Conservation (phyloP, 139 green algal species). For the Edaphochlamys debaryana region DNA sequence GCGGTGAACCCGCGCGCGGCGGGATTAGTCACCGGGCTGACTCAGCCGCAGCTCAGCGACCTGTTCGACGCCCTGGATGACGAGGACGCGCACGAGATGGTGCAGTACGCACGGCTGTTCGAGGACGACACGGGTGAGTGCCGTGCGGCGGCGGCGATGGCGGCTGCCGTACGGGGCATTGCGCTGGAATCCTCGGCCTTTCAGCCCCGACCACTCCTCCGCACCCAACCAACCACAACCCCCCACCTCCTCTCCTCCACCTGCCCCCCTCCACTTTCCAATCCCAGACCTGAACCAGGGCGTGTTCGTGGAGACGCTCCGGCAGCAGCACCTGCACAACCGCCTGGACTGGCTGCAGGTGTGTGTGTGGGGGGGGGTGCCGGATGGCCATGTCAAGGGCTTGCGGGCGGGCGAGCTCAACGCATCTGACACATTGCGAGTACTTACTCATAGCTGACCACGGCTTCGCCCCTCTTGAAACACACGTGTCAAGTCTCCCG, state of each 20-base stretch:
- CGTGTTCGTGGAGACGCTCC: conserved; percentile 48
- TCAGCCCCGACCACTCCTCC: no score
- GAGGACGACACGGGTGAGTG: conserved; percentile 40
- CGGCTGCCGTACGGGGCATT: background rate
- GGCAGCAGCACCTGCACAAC: conserved; percentile 52
- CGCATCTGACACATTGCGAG: no score
- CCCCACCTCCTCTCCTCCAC: no score
- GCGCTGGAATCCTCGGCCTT: background rate
- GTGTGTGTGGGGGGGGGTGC: background rate
- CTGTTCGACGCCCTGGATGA: conserved; percentile 58
- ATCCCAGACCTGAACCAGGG: conserved; percentile 45
- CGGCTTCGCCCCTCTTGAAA: no score
- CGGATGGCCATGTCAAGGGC: background rate
- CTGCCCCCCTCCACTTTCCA: no score
- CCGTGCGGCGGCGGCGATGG: background rate
- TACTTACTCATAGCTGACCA: no score
- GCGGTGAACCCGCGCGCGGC: background rate
- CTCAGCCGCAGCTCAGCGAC: conserved; percentile 20
- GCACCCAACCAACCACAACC: no score
- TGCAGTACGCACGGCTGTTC: conserved; percentile 50
- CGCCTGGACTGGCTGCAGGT: conserved; percentile 40
- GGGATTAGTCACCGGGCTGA: conserved; percentile 17
- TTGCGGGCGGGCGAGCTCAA: no score
- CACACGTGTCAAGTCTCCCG: no score
- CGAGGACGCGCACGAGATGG: conserved; percentile 51